Evolutionary conservation across 2,329 filamentous ascomycete genomes (phyloP).

Genomic region (Lasiodiplodia citricola): DNA sequence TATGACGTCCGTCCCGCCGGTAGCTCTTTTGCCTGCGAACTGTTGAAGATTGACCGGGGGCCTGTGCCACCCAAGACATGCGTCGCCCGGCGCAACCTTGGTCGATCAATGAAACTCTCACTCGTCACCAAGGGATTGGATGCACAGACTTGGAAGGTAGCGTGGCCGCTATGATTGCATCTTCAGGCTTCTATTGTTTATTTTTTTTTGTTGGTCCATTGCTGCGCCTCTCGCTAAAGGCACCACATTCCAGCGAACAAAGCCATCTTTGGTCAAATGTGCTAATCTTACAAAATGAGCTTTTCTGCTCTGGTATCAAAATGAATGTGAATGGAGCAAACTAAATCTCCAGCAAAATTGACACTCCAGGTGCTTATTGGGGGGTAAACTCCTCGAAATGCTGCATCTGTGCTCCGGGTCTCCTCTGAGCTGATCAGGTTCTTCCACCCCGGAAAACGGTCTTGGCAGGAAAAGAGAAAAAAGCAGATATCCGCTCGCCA

Average conservation of each 20-base stretch:
- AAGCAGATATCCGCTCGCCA: constrained; percentile 22
- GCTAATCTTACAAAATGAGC: constrained; percentile 20
- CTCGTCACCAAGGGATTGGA: constrained; percentile 5
- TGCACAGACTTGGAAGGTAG: neutral
- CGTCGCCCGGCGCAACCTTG: constrained; percentile 1
- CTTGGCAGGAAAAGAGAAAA: constrained; percentile 10
- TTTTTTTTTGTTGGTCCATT: constrained; percentile 13
- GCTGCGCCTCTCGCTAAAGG: constrained; percentile 15
- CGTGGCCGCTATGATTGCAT: neutral
- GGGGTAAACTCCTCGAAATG: constrained; percentile 23
- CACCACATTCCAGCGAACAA: constrained; percentile 12
- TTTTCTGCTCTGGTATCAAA: constrained; percentile 23
- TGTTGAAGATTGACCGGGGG: constrained; percentile 16
- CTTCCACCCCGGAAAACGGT: constrained; percentile 2
- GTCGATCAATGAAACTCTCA: constrained; percentile 14
- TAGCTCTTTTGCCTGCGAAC: constrained; percentile 2
- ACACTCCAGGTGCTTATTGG: constrained; percentile 18
- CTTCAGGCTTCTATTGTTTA: constrained; percentile 13
- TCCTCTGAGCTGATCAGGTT: constrained; percentile 9
- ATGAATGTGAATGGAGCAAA: constrained; percentile 24
- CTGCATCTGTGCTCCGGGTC: constrained; percentile 19
- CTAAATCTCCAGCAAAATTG: constrained; percentile 7
- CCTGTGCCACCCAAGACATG: neutral
- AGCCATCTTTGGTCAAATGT: constrained; percentile 4
- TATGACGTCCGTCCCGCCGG: constrained; percentile 16